A percentile compares a stretch with the other conserved stretches of the same genome.
These are phyloP conservation scores for Neoboletus magnificus DNA, from an alignment of 768 basidiomycete genomes.

Conservation along the genomic window DNA sequence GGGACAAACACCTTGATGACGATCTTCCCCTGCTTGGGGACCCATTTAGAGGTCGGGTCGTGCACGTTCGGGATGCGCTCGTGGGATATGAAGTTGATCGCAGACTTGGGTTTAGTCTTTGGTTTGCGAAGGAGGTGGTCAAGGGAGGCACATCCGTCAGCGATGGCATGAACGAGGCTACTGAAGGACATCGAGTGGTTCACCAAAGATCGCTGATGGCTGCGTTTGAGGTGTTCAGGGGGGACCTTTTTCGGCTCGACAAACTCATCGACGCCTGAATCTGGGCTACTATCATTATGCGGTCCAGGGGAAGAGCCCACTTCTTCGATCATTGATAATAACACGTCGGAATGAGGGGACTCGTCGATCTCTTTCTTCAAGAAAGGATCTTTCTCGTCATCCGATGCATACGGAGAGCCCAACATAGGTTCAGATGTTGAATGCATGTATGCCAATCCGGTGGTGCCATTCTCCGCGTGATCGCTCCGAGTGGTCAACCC, in stretches of 20 bases:
- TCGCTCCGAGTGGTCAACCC: not conserved
- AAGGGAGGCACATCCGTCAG: constrained; percentile 13
- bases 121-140: constrained; percentile 17
- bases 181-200: constrained; percentile 15
- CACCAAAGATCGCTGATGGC: constrained; percentile 13
- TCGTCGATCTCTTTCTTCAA: constrained; percentile 4
- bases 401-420: not conserved
- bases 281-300: not conserved
- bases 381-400: constrained; percentile 5
- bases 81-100: not conserved
- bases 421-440: constrained; percentile 15
- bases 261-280: not conserved
- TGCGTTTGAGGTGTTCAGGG: not conserved
- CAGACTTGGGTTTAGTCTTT: constrained; percentile 2
- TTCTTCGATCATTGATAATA: constrained; percentile 14
- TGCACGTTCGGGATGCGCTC: not conserved
- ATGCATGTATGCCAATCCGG: not conserved
- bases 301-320: not conserved
- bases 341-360: constrained; percentile 11
- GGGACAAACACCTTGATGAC: constrained; percentile 40
- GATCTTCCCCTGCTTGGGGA: constrained; percentile 33
- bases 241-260: not conserved
- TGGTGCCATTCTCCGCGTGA: not conserved
- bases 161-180: constrained; percentile 11
- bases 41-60: constrained; percentile 25